Base-by-base conservation (phyloP, 176 grass and related monocot genomes). In the Triticum dicoccoides region DNA sequence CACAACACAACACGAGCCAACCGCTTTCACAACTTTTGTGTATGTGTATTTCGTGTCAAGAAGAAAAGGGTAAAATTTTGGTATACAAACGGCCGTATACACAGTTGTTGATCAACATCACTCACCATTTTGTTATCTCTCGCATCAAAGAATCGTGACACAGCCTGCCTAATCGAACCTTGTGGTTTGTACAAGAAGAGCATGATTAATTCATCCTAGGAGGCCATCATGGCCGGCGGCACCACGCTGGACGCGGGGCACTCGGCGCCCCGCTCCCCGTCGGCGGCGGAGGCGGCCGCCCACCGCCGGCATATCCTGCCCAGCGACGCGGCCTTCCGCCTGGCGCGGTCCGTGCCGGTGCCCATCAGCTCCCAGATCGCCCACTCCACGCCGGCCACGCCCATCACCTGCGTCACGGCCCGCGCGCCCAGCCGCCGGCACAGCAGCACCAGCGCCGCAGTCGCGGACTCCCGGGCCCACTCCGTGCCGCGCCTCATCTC, bases 301-400 rank as follows among this genome's bases (percentile, higher is more conserved):
- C 92, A 99, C 68, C 92, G 87, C 5, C 97, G 93, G 80, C 89
- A 99, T 5, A 99, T 94, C 86, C 97, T 88, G 24, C 97, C 90
- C 17, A 99, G 94, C 11, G 97, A 85, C 51, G 97, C 94, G 4
- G 97, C 97, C 97, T 99, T 99, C 0, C 94, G 87, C 49, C 92
- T 67, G 0, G 92, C 97, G 61, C 97, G 84, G 11, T 99, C 97
- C 70, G 97, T 94, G 3, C 97, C 97, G 9, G 87, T 91, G 38
- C 94, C 92, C 97, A 99, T 96, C 77, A 96, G 84, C 83, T 96
- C 97, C 97, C 97, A 99, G 23, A 99, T 96, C n/a, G 91, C 87
- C 94, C 97, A 99, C 82, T 99, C 97, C 49, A 99, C 91, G n/a
- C 97, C 92, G 5, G 94, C 82, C 44, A 86, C 78, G 10, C 87